Conservation (phyloP, 2,329 filamentous ascomycete species). For the Arthrobotrys megalospora region DNA sequence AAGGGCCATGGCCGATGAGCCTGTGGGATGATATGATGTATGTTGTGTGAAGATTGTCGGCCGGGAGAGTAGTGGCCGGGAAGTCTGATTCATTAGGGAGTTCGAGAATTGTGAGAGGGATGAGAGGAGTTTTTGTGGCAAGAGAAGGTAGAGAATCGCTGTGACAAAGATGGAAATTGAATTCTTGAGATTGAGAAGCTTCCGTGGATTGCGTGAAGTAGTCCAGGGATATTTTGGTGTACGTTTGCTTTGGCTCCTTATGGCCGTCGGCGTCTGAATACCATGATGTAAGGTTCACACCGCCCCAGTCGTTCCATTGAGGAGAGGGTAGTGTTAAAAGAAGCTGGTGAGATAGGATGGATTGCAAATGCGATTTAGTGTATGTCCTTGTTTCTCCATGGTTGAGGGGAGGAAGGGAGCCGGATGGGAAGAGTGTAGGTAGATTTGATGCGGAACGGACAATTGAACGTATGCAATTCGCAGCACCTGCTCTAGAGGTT, state of each 20-base stretch:
- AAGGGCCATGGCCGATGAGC: conserved; percentile 52
- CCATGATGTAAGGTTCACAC: conserved; percentile 55
- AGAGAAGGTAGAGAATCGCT: conserved; percentile 16
- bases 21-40: conserved; percentile 55
- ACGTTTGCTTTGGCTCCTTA: conserved; percentile 43
- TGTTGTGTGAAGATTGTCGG: conserved; percentile 37
- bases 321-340: conserved; percentile 37
- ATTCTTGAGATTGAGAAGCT: conserved; percentile 18
- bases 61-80: conserved; percentile 11
- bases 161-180: conserved; percentile 34
- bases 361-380: conserved; percentile 12
- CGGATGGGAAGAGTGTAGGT: conserved; percentile 21
- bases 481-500: background rate
- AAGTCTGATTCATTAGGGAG: conserved; percentile 44
- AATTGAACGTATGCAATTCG: conserved; percentile 12
- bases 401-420: conserved; percentile 16
- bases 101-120: conserved; percentile 46
- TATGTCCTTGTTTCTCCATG: conserved; percentile 32
- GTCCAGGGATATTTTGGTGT: conserved; percentile 43
- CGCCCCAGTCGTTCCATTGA: conserved; percentile 55
- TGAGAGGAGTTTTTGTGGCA: conserved; percentile 3
- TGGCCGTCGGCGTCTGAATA: conserved; percentile 46
- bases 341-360: conserved; percentile 39
- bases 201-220: conserved; percentile 5
- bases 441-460: conserved; percentile 28